Conservation (phyloP, 129 eudicot species). For the Tanacetum coccineum region DNA sequence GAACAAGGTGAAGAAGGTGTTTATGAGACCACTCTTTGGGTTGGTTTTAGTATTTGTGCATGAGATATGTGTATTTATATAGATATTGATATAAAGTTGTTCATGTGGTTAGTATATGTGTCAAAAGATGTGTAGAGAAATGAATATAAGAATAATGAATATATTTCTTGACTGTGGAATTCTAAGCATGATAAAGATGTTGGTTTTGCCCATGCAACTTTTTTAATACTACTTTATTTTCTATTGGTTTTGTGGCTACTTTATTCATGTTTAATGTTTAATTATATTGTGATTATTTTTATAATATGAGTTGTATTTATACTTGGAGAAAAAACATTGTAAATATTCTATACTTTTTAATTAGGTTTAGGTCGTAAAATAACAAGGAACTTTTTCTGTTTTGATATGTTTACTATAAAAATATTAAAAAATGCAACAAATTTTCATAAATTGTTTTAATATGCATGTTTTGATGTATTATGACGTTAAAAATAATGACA, state of each 20-base stretch:
- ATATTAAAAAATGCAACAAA: too few relatives aligned
- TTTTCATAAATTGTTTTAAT: too few relatives aligned
- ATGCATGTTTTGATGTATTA: too few relatives aligned
- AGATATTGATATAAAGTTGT: constrained; percentile 5
- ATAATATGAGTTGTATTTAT: too few relatives aligned
- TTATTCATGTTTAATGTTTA: not conserved
- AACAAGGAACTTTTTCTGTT: too few relatives aligned
- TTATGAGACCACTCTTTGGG: not conserved
- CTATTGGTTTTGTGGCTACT: not conserved
- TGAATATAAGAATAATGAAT: constrained; percentile 10
- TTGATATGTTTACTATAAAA: too few relatives aligned
- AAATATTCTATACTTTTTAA: too few relatives aligned
- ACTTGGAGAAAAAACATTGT: too few relatives aligned
- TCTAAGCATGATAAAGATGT: constrained; percentile 30
- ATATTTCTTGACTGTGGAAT: constrained; percentile 15
- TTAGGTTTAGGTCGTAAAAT: too few relatives aligned
- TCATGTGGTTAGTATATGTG: constrained; percentile 7
- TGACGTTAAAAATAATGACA: too few relatives aligned
- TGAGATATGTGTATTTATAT: constrained; percentile 6
- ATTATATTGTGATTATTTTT: not conserved
- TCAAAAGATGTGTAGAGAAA: constrained; percentile 5
- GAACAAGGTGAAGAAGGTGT: not conserved
- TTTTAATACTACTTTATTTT: too few relatives aligned
- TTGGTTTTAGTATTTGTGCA: constrained; percentile 9
- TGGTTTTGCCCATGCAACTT: constrained; percentile 23